Base-by-base conservation (phyloP, 495 filamentous ascomycete species). In the Xanthoparmelia taractica region DNA sequence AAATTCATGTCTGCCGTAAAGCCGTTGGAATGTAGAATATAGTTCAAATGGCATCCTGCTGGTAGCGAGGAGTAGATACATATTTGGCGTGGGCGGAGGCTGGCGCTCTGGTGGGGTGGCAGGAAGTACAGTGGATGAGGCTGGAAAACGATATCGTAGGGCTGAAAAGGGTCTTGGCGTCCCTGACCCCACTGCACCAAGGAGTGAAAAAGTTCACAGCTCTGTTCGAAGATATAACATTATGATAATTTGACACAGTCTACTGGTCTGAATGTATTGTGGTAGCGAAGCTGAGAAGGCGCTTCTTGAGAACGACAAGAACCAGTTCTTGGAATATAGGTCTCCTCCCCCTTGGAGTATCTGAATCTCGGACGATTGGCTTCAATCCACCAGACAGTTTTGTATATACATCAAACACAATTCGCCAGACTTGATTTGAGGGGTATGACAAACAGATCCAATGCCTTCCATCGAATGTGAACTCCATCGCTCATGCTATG, bases 1-100 rank as follows among this genome's bases (percentile, higher is more conserved):
- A 69, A 65, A 66, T 72, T 73, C 74, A 76, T 76, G 66, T 65
- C 73, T 69, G 63, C 64, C 67, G 66, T 66, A 48, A 61, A 61
- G 57, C 47, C 36, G 57, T 63, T 40, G 55, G 66, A 68, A 64
- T 66, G 57, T 57, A 40, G 27, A 60, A 31, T 12, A 36, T 18
- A 31, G 25, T 55, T 43, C 43, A 6, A 58, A 45, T 37, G 54
- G 38, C 58, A 65, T 67, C n/a, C 37, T 67, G 54, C 62, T 37
- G 31, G 23, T 57, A 38, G 23, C 36, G 36, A 61, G 7, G 55
- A 25, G 40, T 31, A 52, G 31, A 55, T 63, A 63, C 61, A 63
- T 63, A 50, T 25, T 41, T 48, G 34, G 23, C 29, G 45, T 40
- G 25, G 41, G 31, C 20, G 55, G 60, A 62, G 60, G 60, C 60